Evolutionary conservation across 306 rosid species (phyloP), one percentile per base, ranked within the genome.

Genomic region (Begonia masoniana): DNA sequence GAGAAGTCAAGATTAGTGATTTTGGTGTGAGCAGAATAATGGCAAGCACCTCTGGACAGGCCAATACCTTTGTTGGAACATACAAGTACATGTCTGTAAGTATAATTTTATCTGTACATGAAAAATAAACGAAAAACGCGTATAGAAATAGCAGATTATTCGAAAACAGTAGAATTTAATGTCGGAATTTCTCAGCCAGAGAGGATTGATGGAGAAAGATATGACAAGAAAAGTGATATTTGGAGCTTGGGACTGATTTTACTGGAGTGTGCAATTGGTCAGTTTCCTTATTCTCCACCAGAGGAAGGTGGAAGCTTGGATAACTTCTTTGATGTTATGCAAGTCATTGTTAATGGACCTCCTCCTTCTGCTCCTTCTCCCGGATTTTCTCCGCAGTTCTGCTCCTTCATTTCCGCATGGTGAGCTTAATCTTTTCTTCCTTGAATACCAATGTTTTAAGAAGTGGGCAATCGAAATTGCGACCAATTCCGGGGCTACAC

Each of bases 1-100:
- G 99, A 42, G 96, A 92, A 75, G 94, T 92, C 55, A 92, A 92
- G 81, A 83, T 92, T 64, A 86, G 96, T 42, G 99, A 92, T 76
- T 92, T 92, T 71, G 99, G 99, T 72, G 99, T 92, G 47, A 92
- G 99, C 76, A 76, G 94, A 68, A 86, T 92, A 47, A 54, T 83
- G 93, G 83, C 80, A 42, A 92, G 75, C 72, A 92, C 99, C 51
- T 81, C 99, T 47, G 99, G 83, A 65, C 92, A 71, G 66, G 99
- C 99, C 58, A 86, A 83, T 71, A 77, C 96, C 49, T 86, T 83
- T 57, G 77, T 86, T 66, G 99, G 99, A 76, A 92, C 99, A 42
- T 76, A 39, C 71, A 78, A 65, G 79, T 86, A 83, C 68, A 92
- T 92, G 99, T 86, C 99, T 71, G 96, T 92, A 68, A 92, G 99